phyloP scores from a whole-genome alignment of 208 protist genomes.

The Leishmania mexicana region DNA sequence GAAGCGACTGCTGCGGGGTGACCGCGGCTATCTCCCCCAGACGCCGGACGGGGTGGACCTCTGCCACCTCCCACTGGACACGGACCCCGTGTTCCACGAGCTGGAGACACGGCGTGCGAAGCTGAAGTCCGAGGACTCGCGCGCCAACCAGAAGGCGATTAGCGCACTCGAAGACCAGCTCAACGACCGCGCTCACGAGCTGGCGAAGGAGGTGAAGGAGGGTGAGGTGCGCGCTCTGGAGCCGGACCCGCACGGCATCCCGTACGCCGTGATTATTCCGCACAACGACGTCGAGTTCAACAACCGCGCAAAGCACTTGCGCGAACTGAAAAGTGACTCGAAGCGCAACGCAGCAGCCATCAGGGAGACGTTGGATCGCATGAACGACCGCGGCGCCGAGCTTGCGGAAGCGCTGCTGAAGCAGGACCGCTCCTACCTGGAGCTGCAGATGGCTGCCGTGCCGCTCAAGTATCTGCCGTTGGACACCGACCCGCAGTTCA shows the following conservation, averaged over 20 bases:
- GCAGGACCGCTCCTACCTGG: conserved; percentile 67
- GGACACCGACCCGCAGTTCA: conserved; percentile 65
- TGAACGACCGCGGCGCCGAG: conserved; percentile 62
- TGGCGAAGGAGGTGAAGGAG: conserved; percentile 72
- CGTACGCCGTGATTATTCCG: conserved; percentile 52
- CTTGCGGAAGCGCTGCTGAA: conserved; percentile 49
- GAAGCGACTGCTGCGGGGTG: conserved; percentile 47
- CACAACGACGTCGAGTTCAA: conserved; percentile 68
- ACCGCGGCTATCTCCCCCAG: conserved; percentile 74
- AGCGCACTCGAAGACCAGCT: conserved; percentile 59
- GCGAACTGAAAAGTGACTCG: conserved; percentile 59
- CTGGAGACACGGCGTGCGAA: conserved; percentile 64
- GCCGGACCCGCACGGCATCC: conserved; percentile 51
- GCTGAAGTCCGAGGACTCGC: conserved; percentile 67
- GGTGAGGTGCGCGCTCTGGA: conserved; percentile 55
- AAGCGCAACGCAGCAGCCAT: conserved; percentile 45
- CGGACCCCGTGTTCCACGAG: conserved; percentile 66
- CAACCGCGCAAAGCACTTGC: conserved; percentile 47
- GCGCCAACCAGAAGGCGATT: conserved; percentile 50
- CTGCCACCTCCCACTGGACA: conserved; percentile 59
- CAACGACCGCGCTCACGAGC: conserved; percentile 68
- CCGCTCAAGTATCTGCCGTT: conserved; percentile 58
- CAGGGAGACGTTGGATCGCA: conserved; percentile 38
- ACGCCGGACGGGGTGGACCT: conserved; percentile 70
- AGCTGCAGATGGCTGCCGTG: conserved; percentile 57